These are phyloP conservation scores for Avena eriantha DNA, from an alignment of 176 grass and related monocot genomes.

Conservation along the genomic window DNA sequence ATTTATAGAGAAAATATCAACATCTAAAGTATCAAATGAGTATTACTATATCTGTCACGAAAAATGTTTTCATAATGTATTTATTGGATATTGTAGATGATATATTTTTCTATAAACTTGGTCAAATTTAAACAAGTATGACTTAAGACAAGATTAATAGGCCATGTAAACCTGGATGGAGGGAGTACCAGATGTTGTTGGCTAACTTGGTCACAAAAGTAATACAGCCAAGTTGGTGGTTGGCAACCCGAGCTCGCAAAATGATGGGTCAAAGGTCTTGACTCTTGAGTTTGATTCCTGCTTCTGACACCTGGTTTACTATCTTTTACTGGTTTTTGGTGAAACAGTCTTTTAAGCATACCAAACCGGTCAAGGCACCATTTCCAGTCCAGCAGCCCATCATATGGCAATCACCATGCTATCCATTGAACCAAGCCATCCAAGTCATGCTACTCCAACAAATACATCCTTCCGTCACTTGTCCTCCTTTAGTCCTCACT, in stretches of 20 bases:
- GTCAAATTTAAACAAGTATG: background rate
- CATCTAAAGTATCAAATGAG: background rate
- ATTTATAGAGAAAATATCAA: constrained; percentile 5
- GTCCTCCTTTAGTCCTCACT: too few species aligned
- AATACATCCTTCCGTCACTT: too few species aligned
- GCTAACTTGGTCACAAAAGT: constrained; percentile 20
- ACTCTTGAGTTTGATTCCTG: background rate
- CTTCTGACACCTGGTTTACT: background rate
- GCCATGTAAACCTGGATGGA: background rate
- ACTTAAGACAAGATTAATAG: background rate
- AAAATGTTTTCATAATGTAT: background rate
- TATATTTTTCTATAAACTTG: constrained; percentile 1
- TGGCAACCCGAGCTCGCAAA: background rate
- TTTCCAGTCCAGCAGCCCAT: background rate
- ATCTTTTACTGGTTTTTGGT: background rate
- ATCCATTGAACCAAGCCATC: too few species aligned
- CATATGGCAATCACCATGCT: too few species aligned
- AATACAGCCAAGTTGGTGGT: background rate
- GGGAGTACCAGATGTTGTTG: background rate
- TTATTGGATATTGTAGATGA: background rate
- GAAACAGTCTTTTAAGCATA: constrained; percentile 9
- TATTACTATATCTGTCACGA: background rate
- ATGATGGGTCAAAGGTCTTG: constrained; percentile 14
- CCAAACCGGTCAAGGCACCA: background rate
- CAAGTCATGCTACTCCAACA: too few species aligned